Base-by-base conservation (phyloP, 208 protist species). In the Leishmania amazonensis region DNA sequence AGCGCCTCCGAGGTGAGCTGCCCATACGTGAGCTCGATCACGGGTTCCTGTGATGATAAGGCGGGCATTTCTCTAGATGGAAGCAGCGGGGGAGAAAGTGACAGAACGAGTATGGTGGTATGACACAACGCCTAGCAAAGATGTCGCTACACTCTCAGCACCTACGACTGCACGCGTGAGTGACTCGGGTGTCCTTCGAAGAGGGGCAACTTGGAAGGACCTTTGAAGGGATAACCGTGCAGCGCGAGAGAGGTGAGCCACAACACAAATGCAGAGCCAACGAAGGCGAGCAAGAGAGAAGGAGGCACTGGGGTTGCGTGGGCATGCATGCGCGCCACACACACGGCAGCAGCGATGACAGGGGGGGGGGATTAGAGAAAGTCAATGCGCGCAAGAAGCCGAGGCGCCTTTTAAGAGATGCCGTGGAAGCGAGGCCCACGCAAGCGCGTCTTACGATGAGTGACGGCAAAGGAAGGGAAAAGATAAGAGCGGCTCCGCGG, bases 11-110 rank as follows among this genome's bases (percentile, higher is more conserved):
- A 76, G 19, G 81, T 92, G 72, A 94, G 78, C 78, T 96, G 92
- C 49, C 89, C 89, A 82, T 95, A 96, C 38, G 83, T 92, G 47
- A 96, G 77, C 76, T 89, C 79, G 53, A 96, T 78, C 31, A 85
- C 79, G 42, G 77, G 68, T 80, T 68, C 72, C 42, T 85, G 81
- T 49, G 53, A 64, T 21, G 67, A 53, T 0, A 54, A 24, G 40
- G 71, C 19, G 49, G 75, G 72, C 81, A 85, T 85, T 7, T 74
- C 70, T 54, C 70, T 53, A 31, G 45, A 35, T 17, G 45, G 42
- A 31, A 38, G 21, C 19, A 24, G 73, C 17, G 73, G 24, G 73
- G 31, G 31, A 45, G 31, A 42, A 21, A 58, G 51, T 8, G 71
- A 9, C 47, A 45, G 42, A 45, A n/a, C 47, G 11, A 54, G 51